phyloP scores from a whole-genome alignment of 257 asterid species.

The Mentha longifolia region DNA sequence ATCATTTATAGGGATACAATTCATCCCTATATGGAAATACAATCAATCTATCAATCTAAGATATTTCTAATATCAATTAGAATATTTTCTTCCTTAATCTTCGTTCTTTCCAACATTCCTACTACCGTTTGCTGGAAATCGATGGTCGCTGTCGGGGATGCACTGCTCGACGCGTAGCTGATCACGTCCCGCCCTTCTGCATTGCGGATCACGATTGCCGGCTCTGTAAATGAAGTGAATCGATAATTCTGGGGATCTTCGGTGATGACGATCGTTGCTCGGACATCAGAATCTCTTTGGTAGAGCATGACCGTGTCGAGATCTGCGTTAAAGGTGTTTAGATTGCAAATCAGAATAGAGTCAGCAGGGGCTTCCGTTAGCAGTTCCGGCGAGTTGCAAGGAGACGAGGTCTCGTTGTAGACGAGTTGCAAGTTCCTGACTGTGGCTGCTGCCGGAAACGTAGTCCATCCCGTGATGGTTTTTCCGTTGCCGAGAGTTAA shows the following conservation, averaged over 20 bases:
- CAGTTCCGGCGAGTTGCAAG: constrained; percentile 23
- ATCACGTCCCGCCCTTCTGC: constrained; percentile 29
- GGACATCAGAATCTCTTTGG: background rate
- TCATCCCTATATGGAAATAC: too few species aligned
- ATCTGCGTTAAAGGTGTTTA: background rate
- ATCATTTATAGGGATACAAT: too few species aligned
- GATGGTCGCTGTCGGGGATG: constrained; percentile 38
- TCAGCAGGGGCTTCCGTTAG: constrained; percentile 8
- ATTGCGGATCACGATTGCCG: constrained; percentile 37
- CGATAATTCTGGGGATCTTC: constrained; percentile 26
- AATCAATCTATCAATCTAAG: too few species aligned
- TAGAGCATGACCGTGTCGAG: background rate
- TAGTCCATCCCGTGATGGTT: too few species aligned
- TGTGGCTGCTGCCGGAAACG: background rate
- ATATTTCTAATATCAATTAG: too few species aligned
- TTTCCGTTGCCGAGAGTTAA: too few species aligned
- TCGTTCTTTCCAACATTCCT: too few species aligned
- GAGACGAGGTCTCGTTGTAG: constrained; percentile 26
- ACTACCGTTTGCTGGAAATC: constrained; percentile 42
- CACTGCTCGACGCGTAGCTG: constrained; percentile 12
- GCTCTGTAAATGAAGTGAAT: constrained; percentile 26
- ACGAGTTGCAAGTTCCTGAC: constrained; percentile 21
- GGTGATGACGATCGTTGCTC: constrained; percentile 37
- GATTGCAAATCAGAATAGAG: constrained; percentile 28
- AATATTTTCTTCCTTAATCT: too few species aligned